These are phyloP conservation scores for Ophiostoma ulmi DNA, from an alignment of 2,329 filamentous ascomycete species.

Conservation along the genomic window DNA sequence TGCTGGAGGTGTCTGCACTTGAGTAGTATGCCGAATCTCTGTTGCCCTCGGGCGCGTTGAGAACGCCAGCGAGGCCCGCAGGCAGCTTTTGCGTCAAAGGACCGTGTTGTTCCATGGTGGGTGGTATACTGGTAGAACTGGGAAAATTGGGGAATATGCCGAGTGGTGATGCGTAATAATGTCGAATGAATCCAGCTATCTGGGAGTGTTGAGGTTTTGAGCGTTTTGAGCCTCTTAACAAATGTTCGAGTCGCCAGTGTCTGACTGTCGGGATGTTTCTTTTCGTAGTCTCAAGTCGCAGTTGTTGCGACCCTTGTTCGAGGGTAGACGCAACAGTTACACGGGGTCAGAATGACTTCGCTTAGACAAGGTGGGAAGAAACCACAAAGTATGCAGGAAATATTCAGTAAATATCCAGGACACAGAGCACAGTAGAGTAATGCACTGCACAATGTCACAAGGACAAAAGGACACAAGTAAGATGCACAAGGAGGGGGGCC, in stretches of 20 bases:
- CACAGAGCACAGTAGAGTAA: not conserved
- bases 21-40: slow-evolving; percentile 52
- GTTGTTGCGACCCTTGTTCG: not conserved
- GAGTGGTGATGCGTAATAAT: not conserved
- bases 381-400: not conserved
- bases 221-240: not conserved
- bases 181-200: not conserved
- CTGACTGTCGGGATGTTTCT: slow-evolving; percentile 11
- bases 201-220: not conserved
- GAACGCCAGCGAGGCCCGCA: slow-evolving; percentile 46
- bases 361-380: slow-evolving; percentile 12
- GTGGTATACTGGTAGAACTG: not conserved
- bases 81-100: slow-evolving; percentile 41
- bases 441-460: not conserved
- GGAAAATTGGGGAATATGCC: not conserved
- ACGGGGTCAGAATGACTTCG: slow-evolving; percentile 16
- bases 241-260: slow-evolving; percentile 15
- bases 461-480: not conserved
- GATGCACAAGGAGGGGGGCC: slow-evolving; percentile 20
- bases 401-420: slow-evolving; percentile 1
- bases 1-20: slow-evolving; percentile 45
- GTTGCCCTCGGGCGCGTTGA: slow-evolving; percentile 48
- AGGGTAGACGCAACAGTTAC: slow-evolving; percentile 14
- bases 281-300: not conserved
- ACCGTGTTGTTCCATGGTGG: slow-evolving; percentile 37